Evolutionary conservation across 2,329 filamentous ascomycete genomes (phyloP).

Genomic region (Epichloe scottii): DNA sequence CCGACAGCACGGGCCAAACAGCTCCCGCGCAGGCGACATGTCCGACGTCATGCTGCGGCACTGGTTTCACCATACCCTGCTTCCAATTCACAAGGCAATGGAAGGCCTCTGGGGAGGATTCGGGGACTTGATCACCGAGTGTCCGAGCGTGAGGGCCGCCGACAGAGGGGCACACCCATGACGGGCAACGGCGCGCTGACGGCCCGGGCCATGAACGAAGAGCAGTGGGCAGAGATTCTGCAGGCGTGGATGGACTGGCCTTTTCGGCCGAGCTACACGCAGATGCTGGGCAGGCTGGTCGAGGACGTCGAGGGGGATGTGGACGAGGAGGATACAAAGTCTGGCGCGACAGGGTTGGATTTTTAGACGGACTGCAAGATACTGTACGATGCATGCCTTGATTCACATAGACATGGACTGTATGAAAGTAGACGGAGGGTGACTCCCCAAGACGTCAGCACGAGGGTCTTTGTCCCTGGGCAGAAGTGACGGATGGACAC

Average conservation of each 20-base stretch:
- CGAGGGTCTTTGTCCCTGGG: background rate
- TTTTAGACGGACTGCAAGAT: too few species aligned
- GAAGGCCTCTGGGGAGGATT: conserved; percentile 48
- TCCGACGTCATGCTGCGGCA: conserved; percentile 35
- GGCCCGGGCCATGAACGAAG: conserved; percentile 35
- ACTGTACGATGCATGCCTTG: too few species aligned
- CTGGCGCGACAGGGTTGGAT: conserved; percentile 8
- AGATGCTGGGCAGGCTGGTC: conserved; percentile 33
- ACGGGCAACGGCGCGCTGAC: conserved; percentile 28
- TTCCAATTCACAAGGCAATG: conserved; percentile 32
- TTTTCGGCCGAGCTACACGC: conserved; percentile 38
- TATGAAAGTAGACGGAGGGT: too few species aligned
- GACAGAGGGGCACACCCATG: conserved; percentile 31
- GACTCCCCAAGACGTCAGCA: background rate
- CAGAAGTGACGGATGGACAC: background rate
- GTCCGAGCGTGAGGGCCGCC: conserved; percentile 36
- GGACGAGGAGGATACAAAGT: conserved; percentile 16
- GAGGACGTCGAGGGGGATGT: conserved; percentile 15
- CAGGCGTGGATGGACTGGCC: conserved; percentile 54
- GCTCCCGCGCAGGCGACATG: conserved; percentile 32
- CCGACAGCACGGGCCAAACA: conserved; percentile 28
- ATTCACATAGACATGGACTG: too few species aligned
- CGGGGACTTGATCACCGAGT: conserved; percentile 34
- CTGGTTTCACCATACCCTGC: conserved; percentile 32
- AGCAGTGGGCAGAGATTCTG: conserved; percentile 45